These are phyloP conservation scores for Potentilla sterilis DNA, from an alignment of 306 rosid genomes.

Conservation along the genomic window DNA sequence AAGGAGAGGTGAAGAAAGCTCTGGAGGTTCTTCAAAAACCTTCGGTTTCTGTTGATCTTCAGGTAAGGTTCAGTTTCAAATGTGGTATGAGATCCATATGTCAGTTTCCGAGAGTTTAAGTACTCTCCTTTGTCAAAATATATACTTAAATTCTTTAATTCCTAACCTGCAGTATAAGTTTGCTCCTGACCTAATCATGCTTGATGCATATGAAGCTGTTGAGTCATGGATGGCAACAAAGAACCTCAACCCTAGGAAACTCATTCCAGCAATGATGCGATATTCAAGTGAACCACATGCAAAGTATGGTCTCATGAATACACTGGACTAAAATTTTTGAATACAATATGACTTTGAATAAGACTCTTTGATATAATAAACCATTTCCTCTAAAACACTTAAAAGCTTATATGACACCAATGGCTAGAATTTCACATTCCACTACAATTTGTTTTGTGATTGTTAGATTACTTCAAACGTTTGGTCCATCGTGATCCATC, in stretches of 20 bases:
- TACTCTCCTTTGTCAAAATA: background rate
- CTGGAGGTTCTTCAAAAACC: constrained; percentile 92
- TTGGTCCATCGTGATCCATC: background rate
- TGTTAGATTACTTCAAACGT: background rate
- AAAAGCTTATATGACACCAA: background rate
- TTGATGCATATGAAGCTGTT: constrained; percentile 97
- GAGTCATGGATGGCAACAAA: constrained; percentile 94
- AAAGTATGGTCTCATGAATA: constrained; percentile 43
- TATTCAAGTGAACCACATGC: constrained; percentile 99
- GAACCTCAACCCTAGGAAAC: constrained; percentile 90
- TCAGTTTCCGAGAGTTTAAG: background rate
- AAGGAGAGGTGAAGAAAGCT: constrained; percentile 96
- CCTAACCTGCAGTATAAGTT: constrained; percentile 73
- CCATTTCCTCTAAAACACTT: background rate
- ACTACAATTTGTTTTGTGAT: background rate
- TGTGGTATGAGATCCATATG: background rate
- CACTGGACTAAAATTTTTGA: background rate
- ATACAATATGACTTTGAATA: background rate
- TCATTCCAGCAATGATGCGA: constrained; percentile 99
- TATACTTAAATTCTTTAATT: constrained; percentile 5
- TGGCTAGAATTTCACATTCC: background rate
- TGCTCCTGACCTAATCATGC: constrained; percentile 94
- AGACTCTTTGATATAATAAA: background rate
- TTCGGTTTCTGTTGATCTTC: constrained; percentile 74
- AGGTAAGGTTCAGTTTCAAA: constrained; percentile 48